phyloP scores from a whole-genome alignment of 1,139 yeast genomes.

The Suhomyces ambrosiae region DNA sequence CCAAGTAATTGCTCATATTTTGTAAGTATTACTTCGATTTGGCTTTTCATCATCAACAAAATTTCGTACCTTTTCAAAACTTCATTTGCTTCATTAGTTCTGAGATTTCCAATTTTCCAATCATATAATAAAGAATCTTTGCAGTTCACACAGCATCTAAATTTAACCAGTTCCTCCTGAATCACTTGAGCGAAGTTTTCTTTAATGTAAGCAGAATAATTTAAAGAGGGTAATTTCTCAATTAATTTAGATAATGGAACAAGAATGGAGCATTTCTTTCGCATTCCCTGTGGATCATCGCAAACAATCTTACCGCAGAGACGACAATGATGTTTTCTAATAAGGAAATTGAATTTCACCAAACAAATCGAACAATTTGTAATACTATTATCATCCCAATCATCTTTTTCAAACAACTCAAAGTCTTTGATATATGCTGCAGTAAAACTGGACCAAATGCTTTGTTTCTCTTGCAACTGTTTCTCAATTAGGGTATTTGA shows the following conservation, averaged over 20 bases:
- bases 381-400: constrained; percentile 66
- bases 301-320: constrained; percentile 84
- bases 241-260: constrained; percentile 60
- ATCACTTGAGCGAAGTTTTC: constrained; percentile 20
- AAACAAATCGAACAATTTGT: constrained; percentile 67
- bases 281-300: constrained; percentile 52
- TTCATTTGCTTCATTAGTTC: constrained; percentile 11
- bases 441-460: constrained; percentile 10
- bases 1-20: constrained; percentile 25
- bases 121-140: constrained; percentile 61
- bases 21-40: constrained; percentile 35
- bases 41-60: constrained; percentile 36
- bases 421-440: constrained; percentile 13
- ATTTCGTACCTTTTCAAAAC: constrained; percentile 26
- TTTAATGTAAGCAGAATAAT: constrained; percentile 36
- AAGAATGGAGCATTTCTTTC: constrained; percentile 64
- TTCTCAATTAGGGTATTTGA: constrained; percentile 25
- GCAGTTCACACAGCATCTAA: constrained; percentile 69
- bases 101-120: constrained; percentile 51
- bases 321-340: constrained; percentile 86
- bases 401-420: constrained; percentile 20
- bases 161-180: constrained; percentile 16
- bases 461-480: constrained; percentile 20
- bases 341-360: constrained; percentile 54
- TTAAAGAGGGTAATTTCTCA: constrained; percentile 40